Evolutionary conservation across 2,329 filamentous ascomycete genomes (phyloP), one percentile per base, ranked within the genome.

Genomic region (Talaromyces verruculosus): DNA sequence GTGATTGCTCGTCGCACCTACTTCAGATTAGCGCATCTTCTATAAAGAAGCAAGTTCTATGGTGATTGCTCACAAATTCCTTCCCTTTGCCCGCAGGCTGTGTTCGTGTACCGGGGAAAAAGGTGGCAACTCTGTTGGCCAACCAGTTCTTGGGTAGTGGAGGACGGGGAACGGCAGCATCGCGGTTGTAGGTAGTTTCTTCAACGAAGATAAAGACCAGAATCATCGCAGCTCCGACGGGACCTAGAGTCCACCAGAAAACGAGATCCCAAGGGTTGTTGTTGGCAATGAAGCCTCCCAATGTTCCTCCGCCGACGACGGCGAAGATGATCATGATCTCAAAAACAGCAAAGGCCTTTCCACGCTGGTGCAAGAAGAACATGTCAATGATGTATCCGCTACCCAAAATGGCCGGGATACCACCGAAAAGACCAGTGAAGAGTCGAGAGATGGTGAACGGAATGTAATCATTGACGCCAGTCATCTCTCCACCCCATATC

Each of bases 401-500:
- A 35, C 68, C 69, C 7, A 72, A 19, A 35, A 70, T 67, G 22
- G 61, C 33, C 0, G 67, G 61, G 17, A 68, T 51, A 28, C 39
- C 47, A 10, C 67, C 68, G 51, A 71, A 67, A 10, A 70, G 22
- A 15, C 67, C 68, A 19, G 53, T 65, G 28, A 72, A 58, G 7
- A 69, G 61, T 49, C 71, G 63, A 2, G 71, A 71, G 25, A 70
- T 45, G 25, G 69, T 63, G 41, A 72, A 72, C 0, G 67, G 43
- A 33, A 65, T 65, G 49, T 70, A 73, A n/a, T 73, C 65, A 59
- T 64, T 65, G n/a, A 30, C 22, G 2, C 63, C 49, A 10, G 71
- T 74, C 71, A 74, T 74, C 3, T 61, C 30, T 6, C 71, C 71
- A 4, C 70, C 62, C 73, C 73, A 74, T 13, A 74, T 70, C 28